Evolutionary conservation across 371 early-diverging fungal genomes (phyloP), one percentile per base, ranked within the genome.

Genomic region (Synchytrium microbalum): DNA sequence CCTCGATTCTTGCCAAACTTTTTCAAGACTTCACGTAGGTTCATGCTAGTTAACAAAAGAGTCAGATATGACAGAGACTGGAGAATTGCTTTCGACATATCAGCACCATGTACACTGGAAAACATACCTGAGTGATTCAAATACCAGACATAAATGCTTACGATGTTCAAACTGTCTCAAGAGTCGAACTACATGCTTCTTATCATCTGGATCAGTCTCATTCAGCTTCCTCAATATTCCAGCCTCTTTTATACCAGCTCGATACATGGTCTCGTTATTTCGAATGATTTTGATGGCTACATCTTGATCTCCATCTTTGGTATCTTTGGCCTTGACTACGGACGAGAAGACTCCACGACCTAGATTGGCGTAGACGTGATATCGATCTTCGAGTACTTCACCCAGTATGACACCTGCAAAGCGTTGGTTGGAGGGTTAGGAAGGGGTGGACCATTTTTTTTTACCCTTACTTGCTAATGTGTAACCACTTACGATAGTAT

Each of bases 281-380:
- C 98, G 88, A 62, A 95, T 89, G 54, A 97, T 80, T 77, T 97
- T 97, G 69, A 97, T 91, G 0, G 98, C 98, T n/a, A 96, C 96
- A 58, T 92, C 89, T 23, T 74, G 76, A 38, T 88, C 78, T 2
- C 69, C 75, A 33, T 80, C 75, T 54, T 77, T 66, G 0, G 83
- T 86, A 68, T 96, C 96, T 5, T 75, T 78, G 0, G 95, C 95
- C 68, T 87, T 89, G 31, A 95, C 92, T 0, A 97, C 98, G 0
- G 90, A 84, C 65, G 91, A 90, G 73, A 96, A 97, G 0, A 97
- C 98, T 54, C 98, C 98, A 64, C 89, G 87, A 14, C 98, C 98
- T 32, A 97, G 76, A 52, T 87, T 84, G 38, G 89, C 79, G 58
- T 85, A 78, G 0, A 95, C 91, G 65, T 86, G 80, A 65, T 96